Percentiles rank a stretch among this genome's conserved stretches.
These are phyloP conservation scores for Malus hybrid DNA, from an alignment of 331 rosid species.

Conservation along the genomic window DNA sequence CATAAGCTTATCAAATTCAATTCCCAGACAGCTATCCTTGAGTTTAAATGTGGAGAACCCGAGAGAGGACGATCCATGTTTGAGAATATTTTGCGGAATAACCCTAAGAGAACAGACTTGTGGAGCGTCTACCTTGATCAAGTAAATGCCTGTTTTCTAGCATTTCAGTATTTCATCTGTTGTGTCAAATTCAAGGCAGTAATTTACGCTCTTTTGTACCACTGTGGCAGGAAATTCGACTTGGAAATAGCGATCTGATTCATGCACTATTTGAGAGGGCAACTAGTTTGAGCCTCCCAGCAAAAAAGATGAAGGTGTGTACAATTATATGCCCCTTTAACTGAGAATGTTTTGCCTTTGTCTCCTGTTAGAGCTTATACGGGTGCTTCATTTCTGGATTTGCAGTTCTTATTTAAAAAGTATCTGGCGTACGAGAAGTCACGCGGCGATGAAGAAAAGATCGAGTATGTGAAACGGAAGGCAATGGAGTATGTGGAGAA, in stretches of 20 bases:
- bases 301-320: constrained; percentile 85
- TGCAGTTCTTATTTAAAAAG: constrained; percentile 84
- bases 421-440: constrained; percentile 76
- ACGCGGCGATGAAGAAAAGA: constrained; percentile 59
- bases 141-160: constrained; percentile 27
- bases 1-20: constrained; percentile 72
- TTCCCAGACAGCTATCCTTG: constrained; percentile 81
- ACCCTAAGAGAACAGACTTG: constrained; percentile 79
- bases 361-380: constrained; percentile 1
- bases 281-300: constrained; percentile 70
- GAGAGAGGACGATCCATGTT: constrained; percentile 85
- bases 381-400: constrained; percentile 12
- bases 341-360: not conserved
- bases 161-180: not conserved
- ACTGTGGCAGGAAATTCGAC: constrained; percentile 67
- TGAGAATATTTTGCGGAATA: constrained; percentile 71
- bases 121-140: constrained; percentile 97
- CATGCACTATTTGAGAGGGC: constrained; percentile 92
- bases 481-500: constrained; percentile 72
- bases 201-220: not conserved
- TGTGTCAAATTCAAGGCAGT: not conserved
- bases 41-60: constrained; percentile 77
- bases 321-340: not conserved
- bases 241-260: constrained; percentile 59
- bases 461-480: constrained; percentile 67